Base-by-base conservation (phyloP, 2,329 filamentous ascomycete species). In the Hypoxylon sp. region DNA sequence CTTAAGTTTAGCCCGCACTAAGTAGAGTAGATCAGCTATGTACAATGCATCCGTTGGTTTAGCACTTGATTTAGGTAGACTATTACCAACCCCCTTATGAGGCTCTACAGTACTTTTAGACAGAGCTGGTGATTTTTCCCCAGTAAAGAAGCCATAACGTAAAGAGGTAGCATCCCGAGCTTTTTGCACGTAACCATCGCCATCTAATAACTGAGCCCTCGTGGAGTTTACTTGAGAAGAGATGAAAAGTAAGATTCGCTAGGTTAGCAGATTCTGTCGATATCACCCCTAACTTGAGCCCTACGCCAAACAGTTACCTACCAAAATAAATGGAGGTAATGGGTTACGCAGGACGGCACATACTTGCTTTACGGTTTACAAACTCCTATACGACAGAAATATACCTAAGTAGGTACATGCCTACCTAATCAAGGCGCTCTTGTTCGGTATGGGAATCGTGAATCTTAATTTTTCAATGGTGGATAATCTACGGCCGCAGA, bases 401-500 rank as follows among this genome's bases (percentile, higher is more conserved):
- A 21, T 59, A 19, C 36, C 9, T 32, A 43, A 7, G 4, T 21
- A 45, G 2, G 13, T 30, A 38, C 23, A 14, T 21, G 32, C 2
- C 6, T 30, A 38, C 23, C 14, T 25, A 23, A 36, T 43, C 19
- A 14, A 55, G 14, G 38, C 41, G 30, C 21, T 52, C 46, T 57
- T 50, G 53, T 43, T 50, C 49, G 36, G 50, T 65, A 67, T 55
- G 56, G 57, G 69, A 60, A 65, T 71, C 52, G 46, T 30, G 60
- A 65, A 52, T 65, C 23, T 64, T 32, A 56, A 63, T 23, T 46
- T 66, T 67, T 69, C 30, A 70, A 71, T 73, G 69, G 71, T 68
- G 70, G 68, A 72, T 70, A 70, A 72, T 68, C 50, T 65, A 68
- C 55, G 53, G 52, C 67, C 63, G 68, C 63, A 61, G 52, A 60